phyloP scores from a whole-genome alignment of 108 stramenopile species.

The Cyclostephanos tholiformis region DNA sequence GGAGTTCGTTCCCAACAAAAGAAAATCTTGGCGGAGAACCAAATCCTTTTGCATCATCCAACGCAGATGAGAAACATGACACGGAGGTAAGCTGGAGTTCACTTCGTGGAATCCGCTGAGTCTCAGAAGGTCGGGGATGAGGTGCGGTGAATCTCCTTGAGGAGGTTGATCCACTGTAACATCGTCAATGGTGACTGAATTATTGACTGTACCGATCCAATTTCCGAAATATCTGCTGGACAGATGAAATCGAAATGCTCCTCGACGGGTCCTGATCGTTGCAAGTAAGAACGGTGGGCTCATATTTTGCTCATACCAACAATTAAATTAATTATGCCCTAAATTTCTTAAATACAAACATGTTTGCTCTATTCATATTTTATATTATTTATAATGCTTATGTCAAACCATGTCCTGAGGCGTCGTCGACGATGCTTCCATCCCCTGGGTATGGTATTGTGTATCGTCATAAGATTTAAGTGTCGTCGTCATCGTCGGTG shows the following conservation, averaged over 20 bases:
- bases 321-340: no score
- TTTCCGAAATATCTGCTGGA: constrained; percentile 5
- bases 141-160: constrained; percentile 22
- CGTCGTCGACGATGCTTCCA: no score
- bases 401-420: no score
- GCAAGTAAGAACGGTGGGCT: background rate
- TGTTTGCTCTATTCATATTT: no score
- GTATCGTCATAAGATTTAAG: no score
- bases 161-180: constrained; percentile 28
- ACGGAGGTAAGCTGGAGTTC: constrained; percentile 33
- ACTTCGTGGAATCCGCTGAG: constrained; percentile 1
- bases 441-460: no score
- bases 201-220: constrained; percentile 17
- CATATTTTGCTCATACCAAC: background rate
- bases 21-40: constrained; percentile 71
- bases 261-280: constrained; percentile 3
- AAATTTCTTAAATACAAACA: no score
- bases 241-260: background rate
- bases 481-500: no score
- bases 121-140: constrained; percentile 20
- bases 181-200: constrained; percentile 45
- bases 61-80: constrained; percentile 64
- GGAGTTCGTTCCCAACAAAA: constrained; percentile 70
- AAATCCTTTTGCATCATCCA: constrained; percentile 91
- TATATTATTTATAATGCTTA: no score